Percentiles rank a stretch among this genome's conserved stretches.
Evolutionary conservation across 805 yeast genomes (phyloP).

Genomic region (Phaffomyces antillensis): DNA sequence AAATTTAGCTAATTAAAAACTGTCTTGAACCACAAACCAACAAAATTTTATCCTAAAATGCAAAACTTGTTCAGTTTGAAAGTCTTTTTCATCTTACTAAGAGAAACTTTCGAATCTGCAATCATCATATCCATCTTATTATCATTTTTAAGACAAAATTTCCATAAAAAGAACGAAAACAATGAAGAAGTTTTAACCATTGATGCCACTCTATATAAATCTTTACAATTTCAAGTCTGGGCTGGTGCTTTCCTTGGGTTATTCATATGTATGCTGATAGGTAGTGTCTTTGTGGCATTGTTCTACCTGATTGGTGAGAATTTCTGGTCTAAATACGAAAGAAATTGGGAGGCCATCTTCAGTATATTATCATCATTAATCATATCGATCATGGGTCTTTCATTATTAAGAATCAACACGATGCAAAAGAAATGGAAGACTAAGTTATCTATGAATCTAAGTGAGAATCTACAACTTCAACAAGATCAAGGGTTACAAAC

Average conservation of each 20-base stretch:
- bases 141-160: conserved; percentile 86
- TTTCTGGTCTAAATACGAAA: conserved; percentile 80
- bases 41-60: not conserved
- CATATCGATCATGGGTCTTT: conserved; percentile 82
- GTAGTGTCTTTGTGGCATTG: conserved; percentile 61
- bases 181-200: conserved; percentile 21
- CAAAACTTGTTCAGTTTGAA: conserved; percentile 34
- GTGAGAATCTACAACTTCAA: conserved; percentile 14
- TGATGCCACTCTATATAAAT: conserved; percentile 29
- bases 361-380: conserved; percentile 71
- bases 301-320: conserved; percentile 79
- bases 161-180: conserved; percentile 31
- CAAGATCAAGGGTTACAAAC: conserved; percentile 11
- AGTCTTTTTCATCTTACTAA: conserved; percentile 80
- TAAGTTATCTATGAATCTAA: conserved; percentile 62
- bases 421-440: conserved; percentile 78
- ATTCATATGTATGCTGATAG: conserved; percentile 61
- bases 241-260: conserved; percentile 74
- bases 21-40: not conserved
- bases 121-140: conserved; percentile 85
- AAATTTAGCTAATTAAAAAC: not conserved
- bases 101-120: conserved; percentile 92
- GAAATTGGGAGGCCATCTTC: conserved; percentile 85
- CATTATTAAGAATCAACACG: conserved; percentile 73
- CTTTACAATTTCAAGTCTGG: conserved; percentile 68